Percentiles rank a stretch among this genome's conserved stretches.
phyloP scores from a whole-genome alignment of 352 stramenopile species.

The Pythium sp. region DNA sequence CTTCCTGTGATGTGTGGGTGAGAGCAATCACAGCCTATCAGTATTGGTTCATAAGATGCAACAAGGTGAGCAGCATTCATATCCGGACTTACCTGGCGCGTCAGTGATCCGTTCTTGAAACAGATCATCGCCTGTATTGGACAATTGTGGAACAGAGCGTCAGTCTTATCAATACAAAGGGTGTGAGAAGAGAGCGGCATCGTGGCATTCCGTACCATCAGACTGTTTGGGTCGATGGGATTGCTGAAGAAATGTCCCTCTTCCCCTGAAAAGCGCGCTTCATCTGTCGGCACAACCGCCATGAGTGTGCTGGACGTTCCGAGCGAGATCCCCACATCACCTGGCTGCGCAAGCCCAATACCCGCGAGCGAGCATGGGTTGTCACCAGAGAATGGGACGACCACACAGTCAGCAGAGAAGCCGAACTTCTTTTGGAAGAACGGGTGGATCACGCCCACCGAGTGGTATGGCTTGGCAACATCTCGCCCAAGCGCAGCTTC shows the following conservation, averaged over 20 bases:
- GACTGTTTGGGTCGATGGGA: slow-evolving; percentile 59
- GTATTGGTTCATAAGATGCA: neutral
- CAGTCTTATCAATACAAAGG: neutral
- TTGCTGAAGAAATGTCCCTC: slow-evolving; percentile 86
- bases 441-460: slow-evolving; percentile 40
- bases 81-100: slow-evolving; percentile 37
- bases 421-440: slow-evolving; percentile 75
- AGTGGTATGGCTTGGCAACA: slow-evolving; percentile 45
- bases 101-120: slow-evolving; percentile 84
- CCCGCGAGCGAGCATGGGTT: slow-evolving; percentile 77
- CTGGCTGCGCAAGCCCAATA: slow-evolving; percentile 50
- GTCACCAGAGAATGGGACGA: slow-evolving; percentile 80
- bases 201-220: slow-evolving; percentile 38
- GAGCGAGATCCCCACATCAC: slow-evolving; percentile 61
- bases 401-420: slow-evolving; percentile 45
- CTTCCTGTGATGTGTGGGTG: slow-evolving; percentile 22
- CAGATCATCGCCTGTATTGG: slow-evolving; percentile 71
- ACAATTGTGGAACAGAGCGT: neutral
- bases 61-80: neutral
- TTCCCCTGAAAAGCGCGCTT: slow-evolving; percentile 41
- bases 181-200: neutral
- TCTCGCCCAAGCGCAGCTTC: slow-evolving; percentile 33
- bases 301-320: slow-evolving; percentile 69
- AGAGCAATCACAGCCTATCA: neutral
- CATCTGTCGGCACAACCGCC: slow-evolving; percentile 40